A percentile compares a stretch with the other conserved stretches of the same genome.
phyloP scores from a whole-genome alignment of 257 asterid genomes.

The Linaria vulgaris region DNA sequence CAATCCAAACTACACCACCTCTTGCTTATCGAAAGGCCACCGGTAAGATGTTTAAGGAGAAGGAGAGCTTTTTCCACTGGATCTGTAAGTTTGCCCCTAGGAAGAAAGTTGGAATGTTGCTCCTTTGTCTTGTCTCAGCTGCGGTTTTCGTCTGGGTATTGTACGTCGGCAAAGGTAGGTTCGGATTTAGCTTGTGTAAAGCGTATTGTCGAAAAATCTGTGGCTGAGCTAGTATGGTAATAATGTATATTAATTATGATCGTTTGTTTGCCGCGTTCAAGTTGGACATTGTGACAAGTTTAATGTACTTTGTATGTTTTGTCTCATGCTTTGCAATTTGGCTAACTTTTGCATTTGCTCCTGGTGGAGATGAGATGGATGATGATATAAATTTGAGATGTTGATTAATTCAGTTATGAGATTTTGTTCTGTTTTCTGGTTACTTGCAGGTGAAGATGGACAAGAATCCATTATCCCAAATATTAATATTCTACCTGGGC shows the following conservation, averaged over 20 bases:
- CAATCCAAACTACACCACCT: slow-evolving; percentile 60
- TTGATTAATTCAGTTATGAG: neutral
- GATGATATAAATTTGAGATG: slow-evolving; percentile 12
- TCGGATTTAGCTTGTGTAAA: slow-evolving; percentile 10
- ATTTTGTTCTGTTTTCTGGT: slow-evolving; percentile 12
- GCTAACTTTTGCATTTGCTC: slow-evolving; percentile 18
- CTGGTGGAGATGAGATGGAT: no score
- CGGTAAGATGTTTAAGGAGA: slow-evolving; percentile 79
- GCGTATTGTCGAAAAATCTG: neutral
- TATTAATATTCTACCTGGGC: slow-evolving; percentile 44
- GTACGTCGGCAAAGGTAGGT: slow-evolving; percentile 75
- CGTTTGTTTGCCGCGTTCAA: no score
- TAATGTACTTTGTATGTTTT: no score
- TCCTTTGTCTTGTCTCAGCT: slow-evolving; percentile 63
- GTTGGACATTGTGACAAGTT: no score
- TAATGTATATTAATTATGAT: no score
- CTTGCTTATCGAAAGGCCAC: slow-evolving; percentile 54
- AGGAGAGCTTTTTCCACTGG: slow-evolving; percentile 73
- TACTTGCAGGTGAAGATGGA: slow-evolving; percentile 65
- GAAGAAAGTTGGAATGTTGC: slow-evolving; percentile 86
- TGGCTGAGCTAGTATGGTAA: neutral
- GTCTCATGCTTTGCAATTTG: no score
- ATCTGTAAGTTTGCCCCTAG: slow-evolving; percentile 84
- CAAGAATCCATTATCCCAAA: slow-evolving; percentile 36
- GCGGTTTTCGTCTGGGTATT: slow-evolving; percentile 75